phyloP scores from a whole-genome alignment of 2,329 filamentous ascomycete species.

The Fusarium sp. region DNA sequence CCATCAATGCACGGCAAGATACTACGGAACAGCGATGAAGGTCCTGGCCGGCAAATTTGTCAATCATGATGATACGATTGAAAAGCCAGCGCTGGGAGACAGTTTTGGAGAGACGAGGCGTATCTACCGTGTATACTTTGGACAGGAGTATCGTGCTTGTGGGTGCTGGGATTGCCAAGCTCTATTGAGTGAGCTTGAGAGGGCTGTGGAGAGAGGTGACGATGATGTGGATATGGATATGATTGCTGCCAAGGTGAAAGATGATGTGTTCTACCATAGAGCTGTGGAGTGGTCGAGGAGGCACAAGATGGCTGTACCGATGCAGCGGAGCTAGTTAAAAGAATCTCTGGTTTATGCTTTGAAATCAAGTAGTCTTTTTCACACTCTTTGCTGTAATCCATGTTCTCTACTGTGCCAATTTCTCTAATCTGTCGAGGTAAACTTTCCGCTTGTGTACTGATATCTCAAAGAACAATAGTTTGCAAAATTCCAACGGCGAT shows the following conservation, averaged over 20 bases:
- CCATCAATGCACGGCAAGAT: constrained; percentile 55
- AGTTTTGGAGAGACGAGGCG: constrained; percentile 51
- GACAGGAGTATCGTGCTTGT: constrained; percentile 55
- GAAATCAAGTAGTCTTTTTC: neutral
- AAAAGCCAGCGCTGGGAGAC: constrained; percentile 42
- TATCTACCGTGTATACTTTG: constrained; percentile 53
- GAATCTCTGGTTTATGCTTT: no score
- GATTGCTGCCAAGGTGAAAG: constrained; percentile 16
- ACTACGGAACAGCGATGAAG: constrained; percentile 48
- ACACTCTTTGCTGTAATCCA: neutral
- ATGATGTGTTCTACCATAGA: constrained; percentile 35
- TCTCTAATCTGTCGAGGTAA: constrained; percentile 39
- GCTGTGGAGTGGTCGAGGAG: constrained; percentile 38
- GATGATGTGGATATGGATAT: constrained; percentile 17
- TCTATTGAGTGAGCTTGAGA: constrained; percentile 46
- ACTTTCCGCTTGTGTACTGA: constrained; percentile 40
- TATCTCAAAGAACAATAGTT: constrained; percentile 43
- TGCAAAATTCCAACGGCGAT: constrained; percentile 9
- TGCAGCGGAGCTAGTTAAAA: neutral
- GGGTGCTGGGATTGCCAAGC: constrained; percentile 58
- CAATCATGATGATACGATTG: constrained; percentile 60
- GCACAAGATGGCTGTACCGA: neutral
- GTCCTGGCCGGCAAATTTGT: constrained; percentile 48
- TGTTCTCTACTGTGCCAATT: neutral
- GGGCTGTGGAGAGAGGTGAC: neutral